A percentile compares a stretch with the other conserved stretches of the same genome.
Conservation (phyloP, 305 asterid species). For the Vinca major region DNA sequence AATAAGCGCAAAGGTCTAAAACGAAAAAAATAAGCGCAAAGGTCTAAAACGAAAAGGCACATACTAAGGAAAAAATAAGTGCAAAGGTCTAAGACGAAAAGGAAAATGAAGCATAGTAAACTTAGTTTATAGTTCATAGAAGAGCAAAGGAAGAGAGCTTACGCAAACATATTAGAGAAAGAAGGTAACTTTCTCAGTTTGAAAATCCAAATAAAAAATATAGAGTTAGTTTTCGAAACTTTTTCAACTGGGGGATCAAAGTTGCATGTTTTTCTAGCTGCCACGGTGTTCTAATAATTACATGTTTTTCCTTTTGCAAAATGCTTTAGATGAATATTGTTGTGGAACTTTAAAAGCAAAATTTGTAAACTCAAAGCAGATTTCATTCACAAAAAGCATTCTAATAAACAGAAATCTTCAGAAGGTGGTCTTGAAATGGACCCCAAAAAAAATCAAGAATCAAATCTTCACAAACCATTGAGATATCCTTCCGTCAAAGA, state of each 20-base stretch:
- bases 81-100: not conserved
- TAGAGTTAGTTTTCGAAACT: not conserved
- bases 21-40: not conserved
- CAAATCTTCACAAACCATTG: conserved; percentile 47
- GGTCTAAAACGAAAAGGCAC: not conserved
- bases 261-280: not conserved
- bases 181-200: not conserved
- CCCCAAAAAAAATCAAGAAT: not conserved
- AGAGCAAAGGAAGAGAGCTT: too few relatives aligned
- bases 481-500: conserved; percentile 77
- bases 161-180: too few relatives aligned
- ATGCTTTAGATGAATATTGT: not conserved
- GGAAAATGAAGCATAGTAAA: too few relatives aligned
- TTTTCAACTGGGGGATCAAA: not conserved
- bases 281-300: not conserved
- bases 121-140: not conserved
- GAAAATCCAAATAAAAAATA: not conserved
- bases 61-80: not conserved
- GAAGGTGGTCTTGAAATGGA: not conserved
- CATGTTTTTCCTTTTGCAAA: not conserved
- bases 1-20: not conserved
- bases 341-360: not conserved
- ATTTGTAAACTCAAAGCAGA: not conserved
- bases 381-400: not conserved
- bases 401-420: not conserved